phyloP scores from a whole-genome alignment of 2,329 filamentous ascomycete genomes.

The Harringtonia lauricola region DNA sequence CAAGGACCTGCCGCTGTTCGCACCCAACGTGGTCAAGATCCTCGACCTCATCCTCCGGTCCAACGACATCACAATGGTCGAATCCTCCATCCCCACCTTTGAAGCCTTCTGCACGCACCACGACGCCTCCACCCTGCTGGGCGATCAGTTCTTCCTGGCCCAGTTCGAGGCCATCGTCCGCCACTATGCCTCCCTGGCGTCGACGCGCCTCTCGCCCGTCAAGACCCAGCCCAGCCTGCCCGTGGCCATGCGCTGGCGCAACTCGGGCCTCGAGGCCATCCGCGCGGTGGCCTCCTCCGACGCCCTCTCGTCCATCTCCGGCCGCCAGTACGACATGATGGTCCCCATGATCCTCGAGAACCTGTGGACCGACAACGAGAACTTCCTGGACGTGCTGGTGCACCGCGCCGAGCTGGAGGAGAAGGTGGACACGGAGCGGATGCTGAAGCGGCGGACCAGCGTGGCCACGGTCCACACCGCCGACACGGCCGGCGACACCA shows the following conservation, averaged over 20 bases:
- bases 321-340: conserved; percentile 65
- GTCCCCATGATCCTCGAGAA: conserved; percentile 83
- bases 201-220: conserved; percentile 41
- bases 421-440: conserved; percentile 53
- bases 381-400: conserved; percentile 58
- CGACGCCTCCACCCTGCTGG: conserved; percentile 73
- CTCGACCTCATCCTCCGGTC: conserved; percentile 74
- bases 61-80: conserved; percentile 82
- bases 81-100: conserved; percentile 79
- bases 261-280: conserved; percentile 64
- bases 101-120: conserved; percentile 82
- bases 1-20: conserved; percentile 82
- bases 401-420: conserved; percentile 58
- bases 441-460: conserved; percentile 61
- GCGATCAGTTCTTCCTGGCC: conserved; percentile 70
- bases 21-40: conserved; percentile 72
- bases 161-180: conserved; percentile 76
- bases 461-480: conserved; percentile 65
- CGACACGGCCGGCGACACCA: conserved; percentile 52
- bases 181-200: conserved; percentile 70
- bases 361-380: conserved; percentile 63
- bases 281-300: conserved; percentile 73
- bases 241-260: conserved; percentile 68
- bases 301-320: conserved; percentile 61
- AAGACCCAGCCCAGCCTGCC: conserved; percentile 55